Base-by-base conservation (phyloP, 345 rosid species). In the Cardamine resedifolia region DNA sequence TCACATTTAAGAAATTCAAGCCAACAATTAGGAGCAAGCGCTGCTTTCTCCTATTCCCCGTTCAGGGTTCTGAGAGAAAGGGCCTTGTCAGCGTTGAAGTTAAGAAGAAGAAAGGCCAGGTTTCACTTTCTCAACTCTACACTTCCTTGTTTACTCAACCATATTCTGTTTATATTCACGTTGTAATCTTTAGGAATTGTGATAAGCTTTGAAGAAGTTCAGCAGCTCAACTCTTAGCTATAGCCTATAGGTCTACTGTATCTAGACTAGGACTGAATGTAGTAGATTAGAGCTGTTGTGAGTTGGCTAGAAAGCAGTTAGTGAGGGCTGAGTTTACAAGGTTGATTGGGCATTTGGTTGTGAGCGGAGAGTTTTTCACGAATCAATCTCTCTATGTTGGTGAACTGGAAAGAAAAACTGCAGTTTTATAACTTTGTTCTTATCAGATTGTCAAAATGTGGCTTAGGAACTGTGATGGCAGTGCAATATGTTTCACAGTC, bases 81-180 rank as follows among this genome's bases (percentile, higher is more conserved):
- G 98, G 98, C 41, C 83, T 95, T 60, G 96, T 90, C 57, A 95
- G 98, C 28, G 87, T 90, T 44, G 93, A 83, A 84, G 92, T 90
- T 66, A 91, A 90, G 88, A 92, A 90, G 84, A 92, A 87, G 71
- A 87, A 85, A 47, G 98, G 95, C 78, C 85, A 90, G 98, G 98
- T 90, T 77, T 79, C 36, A 64, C 41, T 44, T 73, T 45, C 50
- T 64, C 41, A 64, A 56, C 65, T 64, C 48, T 48, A 10, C 38
- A 72, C 7, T 38, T 51, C 4, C 4, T 26, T 52, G 23, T 58
- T 50, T 21, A 43, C 23, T 12, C 50, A 38, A 24, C 52, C 23
- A 18, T 38, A 43, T 60, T 21, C 15, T 72, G 45, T 41, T 20
- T 39, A 41, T 52, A 33, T 14, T 41, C 16, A 20, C 27, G 7